These are phyloP conservation scores for Colletotrichum salicis DNA, from an alignment of 2,329 filamentous ascomycete genomes.

Conservation along the genomic window DNA sequence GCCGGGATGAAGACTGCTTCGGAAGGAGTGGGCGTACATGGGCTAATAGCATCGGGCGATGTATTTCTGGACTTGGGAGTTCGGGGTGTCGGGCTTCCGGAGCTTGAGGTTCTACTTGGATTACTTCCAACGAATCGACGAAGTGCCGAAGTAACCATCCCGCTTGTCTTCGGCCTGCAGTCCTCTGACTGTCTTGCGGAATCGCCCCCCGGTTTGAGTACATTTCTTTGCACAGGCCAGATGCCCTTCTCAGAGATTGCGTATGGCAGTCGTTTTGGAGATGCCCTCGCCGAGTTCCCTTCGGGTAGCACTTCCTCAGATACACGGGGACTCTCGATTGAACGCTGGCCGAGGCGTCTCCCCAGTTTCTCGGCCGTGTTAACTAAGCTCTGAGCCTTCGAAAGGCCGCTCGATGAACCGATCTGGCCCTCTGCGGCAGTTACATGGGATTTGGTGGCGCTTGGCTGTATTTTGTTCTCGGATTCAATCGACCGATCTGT, in stretches of 20 bases:
- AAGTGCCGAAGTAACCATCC: slow-evolving; percentile 7
- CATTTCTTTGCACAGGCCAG: not conserved
- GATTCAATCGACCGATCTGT: not conserved
- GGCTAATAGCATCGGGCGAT: not conserved
- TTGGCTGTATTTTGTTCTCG: not conserved
- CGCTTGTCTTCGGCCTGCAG: not conserved
- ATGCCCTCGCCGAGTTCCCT: slow-evolving; percentile 42
- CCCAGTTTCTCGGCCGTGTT: not conserved
- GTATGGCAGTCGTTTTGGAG: not conserved
- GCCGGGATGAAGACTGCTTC: not conserved
- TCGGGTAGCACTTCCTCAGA: slow-evolving; percentile 41
- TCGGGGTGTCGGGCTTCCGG: not conserved
- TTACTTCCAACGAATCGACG: slow-evolving; percentile 12
- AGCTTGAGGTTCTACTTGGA: not conserved
- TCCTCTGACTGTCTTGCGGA: not conserved
- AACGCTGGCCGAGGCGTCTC: not conserved
- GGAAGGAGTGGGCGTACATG: not conserved
- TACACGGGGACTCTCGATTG: slow-evolving; percentile 29
- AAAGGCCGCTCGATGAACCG: not conserved
- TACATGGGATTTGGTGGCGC: not conserved
- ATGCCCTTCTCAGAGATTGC: not conserved
- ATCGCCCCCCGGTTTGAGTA: not conserved
- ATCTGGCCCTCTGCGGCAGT: not conserved
- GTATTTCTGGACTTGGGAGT: not conserved
- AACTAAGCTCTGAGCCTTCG: not conserved